Evolutionary conservation across 148 eudicot species (phyloP), one percentile per base, ranked within the genome.

Genomic region (Vaccinium myrtillus): DNA sequence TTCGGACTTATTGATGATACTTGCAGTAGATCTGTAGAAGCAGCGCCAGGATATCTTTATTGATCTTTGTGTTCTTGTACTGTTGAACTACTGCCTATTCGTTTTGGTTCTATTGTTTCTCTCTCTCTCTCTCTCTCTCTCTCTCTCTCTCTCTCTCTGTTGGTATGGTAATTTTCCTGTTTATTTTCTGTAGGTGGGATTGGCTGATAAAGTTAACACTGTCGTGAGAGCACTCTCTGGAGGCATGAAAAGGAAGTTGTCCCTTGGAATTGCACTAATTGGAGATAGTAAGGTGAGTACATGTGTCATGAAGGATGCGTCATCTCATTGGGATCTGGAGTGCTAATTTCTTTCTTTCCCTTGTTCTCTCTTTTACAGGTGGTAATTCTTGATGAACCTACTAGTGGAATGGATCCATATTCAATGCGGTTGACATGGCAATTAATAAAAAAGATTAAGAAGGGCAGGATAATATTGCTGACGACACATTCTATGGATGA

Each of bases 391-490:
- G 99, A 97, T 87, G 99, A 97, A 86, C 99, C 99, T 70, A 97
- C 99, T 36, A 97, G 99, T 87, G 99, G 99, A 87, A 97, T 97
- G 99, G 99, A 97, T 91, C 99, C 99, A 63, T 97, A 97, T 90
- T 97, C 99, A 80, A 97, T 95, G 99, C 91, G 98, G 83, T 86
- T 97, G 92, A 97, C 98, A 36, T 97, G 99, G 99, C 99, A 97
- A 84, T 84, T 95, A 51, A 97, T 97, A 25, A 95, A 94, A 87
- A 95, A 89, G 84, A 84, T 94, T 54, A 97, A 93, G 91, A 97
- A 97, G 87, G 99, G 99, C 71, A 93, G 99, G 85, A 93, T 94
- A 65, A 91, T 97, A 81, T 83, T 97, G 88, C 86, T 97, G 86
- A 97, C 99, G 0, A 97, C 99, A 32, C 99, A 97, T 88, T 97